phyloP scores from a whole-genome alignment of 1,284 basidiomycete genomes.

The Pseudozyma sp. region DNA sequence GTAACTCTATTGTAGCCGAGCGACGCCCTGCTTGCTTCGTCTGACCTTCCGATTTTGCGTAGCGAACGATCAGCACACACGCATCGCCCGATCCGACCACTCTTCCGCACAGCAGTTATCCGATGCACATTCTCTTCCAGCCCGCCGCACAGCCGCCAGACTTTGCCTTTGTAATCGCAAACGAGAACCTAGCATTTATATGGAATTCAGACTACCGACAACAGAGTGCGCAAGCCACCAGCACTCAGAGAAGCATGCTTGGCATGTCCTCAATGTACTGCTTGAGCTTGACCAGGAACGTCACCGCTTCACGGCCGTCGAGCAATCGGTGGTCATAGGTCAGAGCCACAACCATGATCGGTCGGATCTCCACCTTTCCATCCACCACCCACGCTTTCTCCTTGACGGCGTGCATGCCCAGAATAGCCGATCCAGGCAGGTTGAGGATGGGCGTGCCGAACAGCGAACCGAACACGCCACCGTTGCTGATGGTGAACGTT shows the following conservation, averaged over 20 bases:
- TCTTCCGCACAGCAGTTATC: too few species aligned
- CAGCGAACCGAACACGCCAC: slow-evolving; percentile 96
- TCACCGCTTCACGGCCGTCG: slow-evolving; percentile 95
- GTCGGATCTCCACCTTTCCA: slow-evolving; percentile 79
- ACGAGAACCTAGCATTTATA: slow-evolving; percentile 5
- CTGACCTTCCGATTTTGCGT: too few species aligned
- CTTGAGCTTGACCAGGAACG: slow-evolving; percentile 86
- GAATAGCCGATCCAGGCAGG: slow-evolving; percentile 91
- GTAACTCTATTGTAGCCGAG: too few species aligned
- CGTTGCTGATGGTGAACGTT: slow-evolving; percentile 98
- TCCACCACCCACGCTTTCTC: slow-evolving; percentile 88
- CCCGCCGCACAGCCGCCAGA: too few species aligned
- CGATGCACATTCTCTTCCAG: too few species aligned
- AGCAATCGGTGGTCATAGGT: slow-evolving; percentile 97
- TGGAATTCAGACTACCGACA: background rate
- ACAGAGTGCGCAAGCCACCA: background rate
- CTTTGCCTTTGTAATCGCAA: too few species aligned
- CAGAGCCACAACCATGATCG: slow-evolving; percentile 86
- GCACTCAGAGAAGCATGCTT: slow-evolving; percentile 59
- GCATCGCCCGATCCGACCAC: too few species aligned
- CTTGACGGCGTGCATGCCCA: slow-evolving; percentile 97
- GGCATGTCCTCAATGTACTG: slow-evolving; percentile 68
- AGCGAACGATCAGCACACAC: too few species aligned
- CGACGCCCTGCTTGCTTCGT: too few species aligned
- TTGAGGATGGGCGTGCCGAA: slow-evolving; percentile 96